Percentiles rank a stretch among this genome's conserved stretches.
phyloP scores from a whole-genome alignment of 176 grass and related monocot species.

The Phragmites australis region DNA sequence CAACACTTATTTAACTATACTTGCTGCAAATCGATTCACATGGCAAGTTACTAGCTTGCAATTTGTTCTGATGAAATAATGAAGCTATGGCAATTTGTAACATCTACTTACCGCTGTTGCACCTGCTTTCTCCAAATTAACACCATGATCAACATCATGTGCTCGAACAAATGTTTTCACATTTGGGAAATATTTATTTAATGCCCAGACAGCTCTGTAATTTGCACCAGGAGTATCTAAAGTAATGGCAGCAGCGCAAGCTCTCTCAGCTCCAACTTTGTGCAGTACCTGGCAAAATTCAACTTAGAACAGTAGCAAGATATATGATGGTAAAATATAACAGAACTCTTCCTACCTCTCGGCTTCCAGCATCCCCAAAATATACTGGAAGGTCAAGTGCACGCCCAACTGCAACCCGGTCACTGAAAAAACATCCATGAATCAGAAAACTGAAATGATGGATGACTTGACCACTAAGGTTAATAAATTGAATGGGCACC shows the following conservation, averaged over 20 bases:
- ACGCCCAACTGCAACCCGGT: slow-evolving; percentile 89
- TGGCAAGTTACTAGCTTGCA: slow-evolving; percentile 14
- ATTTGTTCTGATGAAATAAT: slow-evolving; percentile 20
- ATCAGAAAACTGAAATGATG: slow-evolving; percentile 25
- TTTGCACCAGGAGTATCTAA: slow-evolving; percentile 98
- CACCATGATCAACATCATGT: slow-evolving; percentile 95
- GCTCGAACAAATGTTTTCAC: slow-evolving; percentile 98
- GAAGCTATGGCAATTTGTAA: not conserved
- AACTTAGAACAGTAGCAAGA: slow-evolving; percentile 11
- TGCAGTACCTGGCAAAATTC: slow-evolving; percentile 73
- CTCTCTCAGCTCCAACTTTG: slow-evolving; percentile 98
- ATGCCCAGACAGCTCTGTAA: slow-evolving; percentile 97
- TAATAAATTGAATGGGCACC: slow-evolving; percentile 22
- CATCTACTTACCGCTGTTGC: slow-evolving; percentile 79
- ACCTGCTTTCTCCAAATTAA: slow-evolving; percentile 99
- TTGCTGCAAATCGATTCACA: slow-evolving; percentile 4
- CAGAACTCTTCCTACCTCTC: slow-evolving; percentile 60
- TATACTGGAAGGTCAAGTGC: slow-evolving; percentile 94
- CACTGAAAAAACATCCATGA: slow-evolving; percentile 55
- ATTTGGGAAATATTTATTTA: slow-evolving; percentile 96
- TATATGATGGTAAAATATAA: not conserved
- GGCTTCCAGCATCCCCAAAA: slow-evolving; percentile 98
- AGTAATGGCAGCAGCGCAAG: slow-evolving; percentile 96
- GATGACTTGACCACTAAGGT: not conserved
- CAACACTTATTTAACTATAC: not conserved